phyloP scores from a whole-genome alignment of 176 grass and related monocot species.

The Oropetium thomaeum region DNA sequence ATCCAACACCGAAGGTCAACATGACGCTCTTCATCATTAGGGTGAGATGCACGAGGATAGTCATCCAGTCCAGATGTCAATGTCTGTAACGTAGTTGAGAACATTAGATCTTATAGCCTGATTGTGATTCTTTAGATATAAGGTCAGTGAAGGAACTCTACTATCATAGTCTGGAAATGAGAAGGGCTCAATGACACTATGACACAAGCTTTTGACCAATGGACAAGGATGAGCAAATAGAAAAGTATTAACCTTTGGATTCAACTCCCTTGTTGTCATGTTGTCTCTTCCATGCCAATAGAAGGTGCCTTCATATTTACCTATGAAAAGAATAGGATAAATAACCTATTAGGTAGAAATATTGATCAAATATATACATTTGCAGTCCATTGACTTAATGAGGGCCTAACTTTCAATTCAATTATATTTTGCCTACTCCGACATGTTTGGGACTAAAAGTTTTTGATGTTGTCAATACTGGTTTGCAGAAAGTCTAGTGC shows the following conservation, averaged over 20 bases:
- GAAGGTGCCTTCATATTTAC: constrained; percentile 76
- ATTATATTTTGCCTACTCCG: no score
- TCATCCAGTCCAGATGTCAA: constrained; percentile 96
- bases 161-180: constrained; percentile 11
- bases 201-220: constrained; percentile 28
- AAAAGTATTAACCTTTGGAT: constrained; percentile 75
- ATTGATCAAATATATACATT: neutral
- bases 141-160: constrained; percentile 15
- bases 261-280: constrained; percentile 70
- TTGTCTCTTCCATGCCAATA: constrained; percentile 99
- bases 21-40: constrained; percentile 88
- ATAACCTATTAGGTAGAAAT: constrained; percentile 13
- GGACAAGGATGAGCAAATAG: constrained; percentile 7
- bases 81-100: constrained; percentile 55
- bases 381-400: neutral
- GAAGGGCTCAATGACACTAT: neutral
- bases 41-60: constrained; percentile 94
- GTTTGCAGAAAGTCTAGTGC: constrained; percentile 19
- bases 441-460: no score
- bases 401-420: constrained; percentile 11
- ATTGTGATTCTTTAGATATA: constrained; percentile 12
- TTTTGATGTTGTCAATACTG: no score
- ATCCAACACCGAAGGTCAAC: constrained; percentile 94
- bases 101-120: constrained; percentile 14
- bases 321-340: constrained; percentile 33